Evolutionary conservation across 495 filamentous ascomycete species (phyloP).

Genomic region (Choiromyces venosus): DNA sequence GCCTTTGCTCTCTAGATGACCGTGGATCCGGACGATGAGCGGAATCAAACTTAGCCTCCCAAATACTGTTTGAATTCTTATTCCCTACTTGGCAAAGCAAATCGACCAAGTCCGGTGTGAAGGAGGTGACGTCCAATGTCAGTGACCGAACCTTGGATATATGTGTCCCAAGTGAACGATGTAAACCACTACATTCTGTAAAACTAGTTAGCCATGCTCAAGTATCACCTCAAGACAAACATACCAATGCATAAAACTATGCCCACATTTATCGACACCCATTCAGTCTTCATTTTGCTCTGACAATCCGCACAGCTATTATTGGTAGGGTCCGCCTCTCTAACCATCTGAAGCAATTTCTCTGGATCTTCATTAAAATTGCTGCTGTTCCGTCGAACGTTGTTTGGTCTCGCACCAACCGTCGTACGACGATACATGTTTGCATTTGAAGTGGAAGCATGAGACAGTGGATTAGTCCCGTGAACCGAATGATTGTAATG

Average conservation of each 20-base stretch:
- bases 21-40: constrained; percentile 62
- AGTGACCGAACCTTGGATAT: constrained; percentile 96
- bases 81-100: constrained; percentile 91
- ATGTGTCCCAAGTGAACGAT: constrained; percentile 92
- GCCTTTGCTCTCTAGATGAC: constrained; percentile 78
- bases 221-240: not conserved
- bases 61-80: constrained; percentile 90
- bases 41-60: constrained; percentile 78
- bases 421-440: constrained; percentile 75
- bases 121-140: constrained; percentile 89
- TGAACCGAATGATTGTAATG: constrained; percentile 51
- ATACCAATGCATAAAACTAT: constrained; percentile 82
- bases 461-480: constrained; percentile 41
- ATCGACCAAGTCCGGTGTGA: constrained; percentile 92
- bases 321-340: constrained; percentile 88
- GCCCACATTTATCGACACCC: constrained; percentile 96
- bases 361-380: constrained; percentile 75
- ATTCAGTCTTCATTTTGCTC: constrained; percentile 85
- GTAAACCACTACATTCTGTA: constrained; percentile 88
- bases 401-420: constrained; percentile 79
- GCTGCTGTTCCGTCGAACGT: constrained; percentile 58
- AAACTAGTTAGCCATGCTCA: constrained; percentile 10
- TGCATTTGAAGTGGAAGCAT: constrained; percentile 47
- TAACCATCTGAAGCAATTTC: constrained; percentile 76
- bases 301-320: constrained; percentile 93